Base-by-base conservation (phyloP, 169 alveolate genomes). In the Plasmodium chabaudi region DNA sequence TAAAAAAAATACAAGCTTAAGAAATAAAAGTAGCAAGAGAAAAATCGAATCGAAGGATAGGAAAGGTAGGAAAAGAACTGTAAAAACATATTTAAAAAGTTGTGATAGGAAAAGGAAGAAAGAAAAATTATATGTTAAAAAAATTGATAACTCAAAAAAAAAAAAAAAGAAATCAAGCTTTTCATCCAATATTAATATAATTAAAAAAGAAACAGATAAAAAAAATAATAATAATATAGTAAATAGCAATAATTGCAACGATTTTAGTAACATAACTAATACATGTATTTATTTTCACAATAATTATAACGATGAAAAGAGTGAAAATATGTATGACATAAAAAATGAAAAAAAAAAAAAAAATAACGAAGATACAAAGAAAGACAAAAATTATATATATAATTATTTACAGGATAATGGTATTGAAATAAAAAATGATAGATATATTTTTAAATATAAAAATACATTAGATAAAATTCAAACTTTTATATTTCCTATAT, bases 401-500 rank as follows among this genome's bases (percentile, higher is more conserved):
- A 77, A 64, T 56, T 13, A 46, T 25, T 17, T 56, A 19, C 34
- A 51, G 27, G 49, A 49, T 49, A 77, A 64, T 46, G 74, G 65
- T 63, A 77, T 77, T 9, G 46, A 64, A 64, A 42, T 77, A 69
- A 64, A 64, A 39, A 77, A 77, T 53, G 65, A 77, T 44, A 64
- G 25, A 77, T 77, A 64, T 19, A 77, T 77, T 21, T 25, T 47
- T 57, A 63, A 77, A 53, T 77, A 34, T 64, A 77, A 53, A 64
- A 53, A 77, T 56, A 77, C 27, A 44, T 69, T 77, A 77, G 64
- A 77, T 77, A 77, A 64, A 51, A 34, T 64, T 25, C 89, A 68
- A 56, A 77, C 49, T n/a, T 65, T 51, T 57, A 25, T 77, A 27
- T 77, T 77, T 69, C 89, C 89, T 12, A 77, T 77, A 64, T 77